Base-by-base conservation (phyloP, 345 rosid species). In the Isatis tinctoria region DNA sequence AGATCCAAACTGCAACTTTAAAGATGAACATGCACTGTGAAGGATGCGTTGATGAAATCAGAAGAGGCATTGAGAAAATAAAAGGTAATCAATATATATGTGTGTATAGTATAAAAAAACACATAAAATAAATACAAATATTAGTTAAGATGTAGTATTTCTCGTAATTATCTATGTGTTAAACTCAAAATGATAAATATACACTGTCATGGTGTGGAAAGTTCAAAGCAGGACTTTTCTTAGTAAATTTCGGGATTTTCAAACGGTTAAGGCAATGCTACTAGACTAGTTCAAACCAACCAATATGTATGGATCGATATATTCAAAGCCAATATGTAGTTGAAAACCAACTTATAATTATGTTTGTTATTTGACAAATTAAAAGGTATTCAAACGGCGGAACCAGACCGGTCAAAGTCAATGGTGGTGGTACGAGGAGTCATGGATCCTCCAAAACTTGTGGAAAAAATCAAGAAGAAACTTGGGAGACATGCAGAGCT, bases 11-110 rank as follows among this genome's bases (percentile, higher is more conserved):
- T 3, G 66, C 64, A 2, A 68, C 67, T 49, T 80, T 90, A 27
- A 87, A 79, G 72, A 80, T 88, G 81, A 72, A 58, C 35, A 89
- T 92, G 81, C 92, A 89, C 7, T 89, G 97, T 49, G 88, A 85
- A 71, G 90, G 85, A 3, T 89, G 97, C 72, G 96, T 78, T 22
- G 28, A 62, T 41, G 93, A 84, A 18, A 82, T 85, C 45, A 82
- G 80, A 74, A 82, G 32, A 75, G 73, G 26, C 44, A 68, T 88
- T 67, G 63, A 26, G 59, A 81, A 73, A 75, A 81, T 89, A 80
- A 65, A 78, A 85, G 96, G 97, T 88, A 56, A 10, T 4, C 8
- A 24, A 22, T 10, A 60, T 6, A 27, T n/a, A n/a, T n/a, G n/a
- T n/a, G n/a, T 53, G 6, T 54, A 27, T 13, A 28, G 13, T 9